Evolutionary conservation across 116 monocot species (phyloP).

Genomic region (Thalassia testudinum): DNA sequence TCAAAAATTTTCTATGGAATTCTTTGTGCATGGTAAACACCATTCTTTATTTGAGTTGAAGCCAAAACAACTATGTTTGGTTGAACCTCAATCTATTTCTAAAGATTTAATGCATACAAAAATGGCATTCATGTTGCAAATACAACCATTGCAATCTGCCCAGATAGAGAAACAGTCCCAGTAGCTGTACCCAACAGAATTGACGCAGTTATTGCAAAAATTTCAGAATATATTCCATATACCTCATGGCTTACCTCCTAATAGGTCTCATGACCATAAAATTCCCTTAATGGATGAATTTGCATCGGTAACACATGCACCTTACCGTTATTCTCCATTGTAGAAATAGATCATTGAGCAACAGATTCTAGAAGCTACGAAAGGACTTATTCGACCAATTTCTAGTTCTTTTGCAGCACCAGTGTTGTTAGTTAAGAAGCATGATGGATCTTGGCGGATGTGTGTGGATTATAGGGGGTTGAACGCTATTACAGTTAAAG

Average conservation of each 20-base stretch:
- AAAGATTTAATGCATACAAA: too few species aligned
- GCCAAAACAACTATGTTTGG: too few species aligned
- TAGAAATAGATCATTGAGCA: background rate
- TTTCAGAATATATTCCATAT: background rate
- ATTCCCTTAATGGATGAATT: background rate
- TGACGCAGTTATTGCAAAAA: background rate
- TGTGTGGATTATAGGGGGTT: background rate
- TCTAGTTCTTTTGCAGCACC: background rate
- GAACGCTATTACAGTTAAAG: background rate
- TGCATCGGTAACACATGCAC: background rate
- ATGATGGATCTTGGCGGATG: background rate
- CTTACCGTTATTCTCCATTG: background rate
- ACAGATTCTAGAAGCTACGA: background rate
- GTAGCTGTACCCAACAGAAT: too few species aligned
- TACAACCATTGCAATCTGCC: too few species aligned
- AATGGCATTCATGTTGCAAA: too few species aligned
- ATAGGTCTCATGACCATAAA: background rate
- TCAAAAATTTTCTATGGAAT: too few species aligned
- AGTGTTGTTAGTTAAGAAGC: background rate
- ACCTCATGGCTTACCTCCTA: background rate
- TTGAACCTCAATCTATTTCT: too few species aligned
- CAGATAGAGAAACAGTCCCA: too few species aligned
- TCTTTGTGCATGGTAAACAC: too few species aligned
- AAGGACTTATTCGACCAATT: background rate
- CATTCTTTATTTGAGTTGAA: too few species aligned